Base-by-base conservation (phyloP, 768 basidiomycete species). In the Wakefieldia striispora region DNA sequence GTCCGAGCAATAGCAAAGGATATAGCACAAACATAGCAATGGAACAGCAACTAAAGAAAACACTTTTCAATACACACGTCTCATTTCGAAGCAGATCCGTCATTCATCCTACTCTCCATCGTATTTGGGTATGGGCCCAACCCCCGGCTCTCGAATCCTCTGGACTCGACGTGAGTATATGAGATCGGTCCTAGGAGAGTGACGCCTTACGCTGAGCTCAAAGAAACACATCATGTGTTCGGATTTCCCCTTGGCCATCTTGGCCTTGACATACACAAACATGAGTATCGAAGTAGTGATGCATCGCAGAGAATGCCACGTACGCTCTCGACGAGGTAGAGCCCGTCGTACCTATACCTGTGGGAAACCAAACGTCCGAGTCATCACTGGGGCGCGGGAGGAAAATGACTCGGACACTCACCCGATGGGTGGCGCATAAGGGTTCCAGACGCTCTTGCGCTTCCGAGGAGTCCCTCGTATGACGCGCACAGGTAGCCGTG, bases 381-480 rank as follows among this genome's bases (percentile, higher is more conserved):
- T 40, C 17, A 2, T 36, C 23, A 27, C 14, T 20, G 10, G 8
- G 27, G 10, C 27, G 27, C 8, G 10, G 27, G 27, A 29, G 10
- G 27, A 24, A 24, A 24, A 29, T 29, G 27, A 29, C 27, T 29
- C 27, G 27, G 10, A 11, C 10, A 2, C 27, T 29, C 27, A 29
- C 27, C 27, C 27, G 5, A 4, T 29, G 27, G 27, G 10, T 11
- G 27, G 66, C 2, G 68, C 36, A 27, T 62, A 68, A 43, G 12
- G 23, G 29, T 37, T 64, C n/a, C n/a, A n/a, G n/a, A n/a, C n/a
- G 2, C 14, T 5, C 0, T 26, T 12, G 16, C 36, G 57, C 24
- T 20, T 56, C n/a, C 73, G n/a, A n/a, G n/a, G n/a, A n/a, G n/a
- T n/a, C n/a, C n/a, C 73, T 16, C 74, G 63, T 24, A 73, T 36